These are phyloP conservation scores for Aspergillus pseudonomiae DNA, from an alignment of 2,329 filamentous ascomycete species.

Conservation along the genomic window DNA sequence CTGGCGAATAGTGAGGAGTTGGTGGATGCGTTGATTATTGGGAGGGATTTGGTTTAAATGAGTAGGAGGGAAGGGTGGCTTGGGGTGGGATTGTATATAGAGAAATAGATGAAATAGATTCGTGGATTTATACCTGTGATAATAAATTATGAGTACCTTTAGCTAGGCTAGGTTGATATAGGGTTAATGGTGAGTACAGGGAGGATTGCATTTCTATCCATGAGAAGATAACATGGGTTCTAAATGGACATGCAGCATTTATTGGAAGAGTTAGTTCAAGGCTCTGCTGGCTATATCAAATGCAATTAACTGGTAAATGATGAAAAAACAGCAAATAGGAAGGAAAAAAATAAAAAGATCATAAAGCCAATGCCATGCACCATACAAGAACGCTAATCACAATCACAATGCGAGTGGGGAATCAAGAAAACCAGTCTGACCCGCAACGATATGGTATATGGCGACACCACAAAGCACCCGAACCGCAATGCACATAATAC, in stretches of 20 bases:
- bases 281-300: not conserved
- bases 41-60: constrained; percentile 31
- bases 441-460: constrained; percentile 22
- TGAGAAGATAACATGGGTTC: too few species aligned
- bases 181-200: not conserved
- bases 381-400: constrained; percentile 13
- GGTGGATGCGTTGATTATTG: constrained; percentile 45
- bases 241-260: not conserved
- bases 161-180: not conserved
- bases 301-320: not conserved
- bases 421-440: constrained; percentile 22
- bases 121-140: not conserved
- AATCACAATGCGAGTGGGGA: constrained; percentile 23
- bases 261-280: not conserved
- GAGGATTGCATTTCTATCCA: too few species aligned
- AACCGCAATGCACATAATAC: constrained; percentile 18
- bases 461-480: constrained; percentile 15
- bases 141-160: too few species aligned
- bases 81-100: not conserved
- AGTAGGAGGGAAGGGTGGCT: not conserved
- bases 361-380: not conserved
- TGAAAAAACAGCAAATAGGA: not conserved
- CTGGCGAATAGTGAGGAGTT: constrained; percentile 39
- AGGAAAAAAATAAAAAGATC: not conserved
- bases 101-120: constrained; percentile 8